These are phyloP conservation scores for Sclerotinia borealis DNA, from an alignment of 2,329 filamentous ascomycete genomes.

Conservation along the genomic window DNA sequence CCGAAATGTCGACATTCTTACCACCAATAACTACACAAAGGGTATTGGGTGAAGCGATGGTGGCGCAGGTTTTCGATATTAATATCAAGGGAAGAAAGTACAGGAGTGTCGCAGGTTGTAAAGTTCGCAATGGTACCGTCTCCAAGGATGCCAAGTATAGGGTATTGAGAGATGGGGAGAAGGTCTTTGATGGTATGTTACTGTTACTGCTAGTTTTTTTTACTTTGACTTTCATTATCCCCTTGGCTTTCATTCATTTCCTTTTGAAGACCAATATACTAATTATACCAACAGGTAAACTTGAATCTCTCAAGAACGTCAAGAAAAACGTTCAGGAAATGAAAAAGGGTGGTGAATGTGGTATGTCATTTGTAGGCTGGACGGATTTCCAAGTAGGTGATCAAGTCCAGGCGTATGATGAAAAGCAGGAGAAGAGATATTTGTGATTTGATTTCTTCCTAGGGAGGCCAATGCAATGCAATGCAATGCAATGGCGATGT, in stretches of 20 bases:
- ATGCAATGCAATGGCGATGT: no score
- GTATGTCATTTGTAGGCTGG: constrained; percentile 78
- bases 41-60: constrained; percentile 82
- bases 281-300: constrained; percentile 50
- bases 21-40: constrained; percentile 59
- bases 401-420: constrained; percentile 81
- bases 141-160: constrained; percentile 58
- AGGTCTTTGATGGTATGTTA: constrained; percentile 74
- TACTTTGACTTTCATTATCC: not conserved
- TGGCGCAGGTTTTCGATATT: constrained; percentile 78
- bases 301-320: constrained; percentile 79
- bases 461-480: no score
- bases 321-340: constrained; percentile 90
- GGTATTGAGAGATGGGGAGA: constrained; percentile 64
- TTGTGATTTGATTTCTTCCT: constrained; percentile 21
- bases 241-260: not conserved
- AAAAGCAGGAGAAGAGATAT: constrained; percentile 59
- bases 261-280: not conserved
- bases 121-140: constrained; percentile 74
- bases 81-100: constrained; percentile 65
- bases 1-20: constrained; percentile 62
- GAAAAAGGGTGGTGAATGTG: constrained; percentile 90
- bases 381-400: constrained; percentile 74
- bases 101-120: constrained; percentile 79
- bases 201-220: constrained; percentile 22